Percentiles rank a stretch among this genome's conserved stretches.
Conservation (phyloP, 495 filamentous ascomycete species). For the Emericellopsis terricola region DNA sequence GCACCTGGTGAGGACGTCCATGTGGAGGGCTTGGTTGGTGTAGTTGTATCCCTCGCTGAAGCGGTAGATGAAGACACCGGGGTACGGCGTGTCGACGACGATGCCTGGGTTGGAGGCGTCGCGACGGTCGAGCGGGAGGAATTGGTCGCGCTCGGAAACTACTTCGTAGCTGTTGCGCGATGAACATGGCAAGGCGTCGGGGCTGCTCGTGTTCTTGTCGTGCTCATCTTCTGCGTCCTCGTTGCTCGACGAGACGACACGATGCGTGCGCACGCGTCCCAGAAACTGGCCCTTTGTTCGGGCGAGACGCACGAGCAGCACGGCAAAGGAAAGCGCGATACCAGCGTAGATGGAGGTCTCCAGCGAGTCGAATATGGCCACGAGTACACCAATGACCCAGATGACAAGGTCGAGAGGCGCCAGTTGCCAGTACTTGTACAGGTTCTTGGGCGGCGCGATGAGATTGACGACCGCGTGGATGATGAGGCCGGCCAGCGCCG, state of each 20-base stretch:
- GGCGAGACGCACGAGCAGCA: constrained; percentile 16
- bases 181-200: constrained; percentile 1
- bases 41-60: constrained; percentile 15
- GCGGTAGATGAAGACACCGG: constrained; percentile 16
- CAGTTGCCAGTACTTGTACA: constrained; percentile 17
- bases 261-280: constrained; percentile 4
- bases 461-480: constrained; percentile 17
- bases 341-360: constrained; percentile 18
- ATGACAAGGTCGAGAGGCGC: constrained; percentile 16
- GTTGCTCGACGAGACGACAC: neutral
- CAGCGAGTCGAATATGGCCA: constrained; percentile 15
- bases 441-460: constrained; percentile 12
- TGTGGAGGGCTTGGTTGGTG: constrained; percentile 13
- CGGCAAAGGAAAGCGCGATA: constrained; percentile 10
- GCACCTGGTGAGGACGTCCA: constrained; percentile 11
- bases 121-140: constrained; percentile 11
- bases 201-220: neutral
- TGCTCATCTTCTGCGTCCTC: neutral
- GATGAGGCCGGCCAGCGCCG: constrained; percentile 16
- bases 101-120: constrained; percentile 13
- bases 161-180: neutral
- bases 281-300: constrained; percentile 13
- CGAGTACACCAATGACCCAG: constrained; percentile 14
- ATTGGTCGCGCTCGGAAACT: constrained; percentile 7
- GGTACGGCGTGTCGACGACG: constrained; percentile 11